Evolutionary conservation across 345 rosid species (phyloP).

Genomic region (Brassica cretica): DNA sequence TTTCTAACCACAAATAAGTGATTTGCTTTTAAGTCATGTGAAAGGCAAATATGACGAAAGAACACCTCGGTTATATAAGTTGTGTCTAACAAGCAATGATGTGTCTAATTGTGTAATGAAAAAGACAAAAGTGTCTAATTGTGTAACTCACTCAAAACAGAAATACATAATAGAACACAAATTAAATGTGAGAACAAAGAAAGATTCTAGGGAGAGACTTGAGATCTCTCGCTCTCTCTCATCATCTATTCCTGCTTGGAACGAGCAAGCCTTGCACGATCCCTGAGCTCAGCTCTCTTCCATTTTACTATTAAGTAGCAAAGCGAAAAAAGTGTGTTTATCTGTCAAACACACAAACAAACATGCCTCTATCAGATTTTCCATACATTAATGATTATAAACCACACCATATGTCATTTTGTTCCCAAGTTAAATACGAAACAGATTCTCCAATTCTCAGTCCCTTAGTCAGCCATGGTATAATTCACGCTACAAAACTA

Average conservation of each 20-base stretch:
- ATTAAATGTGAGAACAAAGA: background rate
- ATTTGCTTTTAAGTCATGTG: no score
- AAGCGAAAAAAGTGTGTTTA: background rate
- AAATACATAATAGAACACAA: background rate
- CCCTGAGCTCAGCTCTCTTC: background rate
- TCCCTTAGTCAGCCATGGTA: background rate
- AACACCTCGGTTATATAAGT: no score
- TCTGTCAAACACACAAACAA: background rate
- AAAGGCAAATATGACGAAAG: no score
- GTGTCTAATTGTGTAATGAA: no score
- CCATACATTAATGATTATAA: background rate
- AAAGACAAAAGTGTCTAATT: no score
- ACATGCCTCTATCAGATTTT: conserved; percentile 1
- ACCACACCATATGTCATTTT: background rate
- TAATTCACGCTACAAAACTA: no score
- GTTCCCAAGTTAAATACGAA: background rate
- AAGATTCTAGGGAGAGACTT: background rate
- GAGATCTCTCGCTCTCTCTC: no score
- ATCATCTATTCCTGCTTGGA: background rate
- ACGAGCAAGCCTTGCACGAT: background rate
- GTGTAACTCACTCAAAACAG: no score
- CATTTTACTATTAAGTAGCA: background rate
- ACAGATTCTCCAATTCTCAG: background rate
- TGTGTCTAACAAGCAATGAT: no score
- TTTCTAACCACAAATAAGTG: no score